phyloP scores from a whole-genome alignment of 1,284 basidiomycete genomes.

The Papiliotrema laurentii region DNA sequence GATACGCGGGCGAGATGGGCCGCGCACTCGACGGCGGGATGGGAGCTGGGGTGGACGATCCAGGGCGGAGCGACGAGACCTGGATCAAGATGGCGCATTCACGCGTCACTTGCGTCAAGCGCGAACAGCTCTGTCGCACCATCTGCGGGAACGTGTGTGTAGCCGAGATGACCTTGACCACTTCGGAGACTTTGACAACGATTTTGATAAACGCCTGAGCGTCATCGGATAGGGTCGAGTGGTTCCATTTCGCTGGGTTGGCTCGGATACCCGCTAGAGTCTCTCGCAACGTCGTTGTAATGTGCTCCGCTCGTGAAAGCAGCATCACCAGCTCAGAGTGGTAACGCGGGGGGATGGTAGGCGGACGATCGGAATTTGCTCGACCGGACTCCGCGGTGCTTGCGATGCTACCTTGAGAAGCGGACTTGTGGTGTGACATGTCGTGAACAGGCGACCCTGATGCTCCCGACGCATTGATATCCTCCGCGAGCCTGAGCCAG shows the following conservation, averaged over 20 bases:
- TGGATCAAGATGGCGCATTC: constrained; percentile 50
- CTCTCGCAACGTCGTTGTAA: constrained; percentile 34
- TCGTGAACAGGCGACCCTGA: constrained; percentile 10
- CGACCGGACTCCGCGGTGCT: constrained; percentile 7
- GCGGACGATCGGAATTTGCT: constrained; percentile 18
- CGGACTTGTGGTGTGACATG: constrained; percentile 12
- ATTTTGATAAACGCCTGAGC: constrained; percentile 45
- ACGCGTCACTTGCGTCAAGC: constrained; percentile 49
- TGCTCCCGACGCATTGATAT: constrained; percentile 34
- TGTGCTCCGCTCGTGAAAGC: constrained; percentile 39
- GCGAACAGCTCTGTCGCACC: constrained; percentile 41
- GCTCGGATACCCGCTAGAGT: constrained; percentile 40
- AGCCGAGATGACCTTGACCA: constrained; percentile 46
- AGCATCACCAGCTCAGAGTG: constrained; percentile 40
- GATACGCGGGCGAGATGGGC: constrained; percentile 12
- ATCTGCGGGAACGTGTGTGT: constrained; percentile 35
- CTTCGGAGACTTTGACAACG: constrained; percentile 49
- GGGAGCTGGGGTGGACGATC: constrained; percentile 17
- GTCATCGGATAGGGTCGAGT: constrained; percentile 31
- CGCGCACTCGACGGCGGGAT: constrained; percentile 3
- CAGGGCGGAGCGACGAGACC: constrained; percentile 41
- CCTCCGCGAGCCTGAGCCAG: constrained; percentile 50
- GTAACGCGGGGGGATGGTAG: constrained; percentile 29
- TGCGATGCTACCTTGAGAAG: constrained; percentile 16
- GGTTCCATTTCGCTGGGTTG: constrained; percentile 26